Evolutionary conservation across 2,329 filamentous ascomycete genomes (phyloP), one percentile per base, ranked within the genome.

Genomic region (Colletotrichum liriopes): DNA sequence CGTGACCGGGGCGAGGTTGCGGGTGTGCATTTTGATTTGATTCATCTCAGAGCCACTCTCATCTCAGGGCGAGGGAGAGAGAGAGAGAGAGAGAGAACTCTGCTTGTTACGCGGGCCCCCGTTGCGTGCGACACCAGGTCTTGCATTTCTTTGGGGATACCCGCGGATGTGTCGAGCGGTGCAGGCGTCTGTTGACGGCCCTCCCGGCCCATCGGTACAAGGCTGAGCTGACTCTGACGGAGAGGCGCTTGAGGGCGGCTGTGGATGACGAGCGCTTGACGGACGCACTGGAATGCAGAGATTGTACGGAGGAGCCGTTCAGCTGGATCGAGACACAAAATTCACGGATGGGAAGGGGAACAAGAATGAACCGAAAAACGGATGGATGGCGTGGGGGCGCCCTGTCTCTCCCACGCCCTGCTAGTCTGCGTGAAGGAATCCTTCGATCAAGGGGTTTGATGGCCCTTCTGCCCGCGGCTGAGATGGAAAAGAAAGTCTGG

Each of bases 311-410:
- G 41, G 52, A 20, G 12, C 54, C 67, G 29, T 58, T 20, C 32
- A 67, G 68, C 68, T 67, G 68, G 63, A 67, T 62, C 56, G 35
- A 62, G 68, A 62, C 63, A 58, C 26, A 64, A 68, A 35, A 60
- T 20, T 41, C 43, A 29, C 37, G 20, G 23, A 49, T 32, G 26
- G 35, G 23, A 18, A 23, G 11, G 6, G 35, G 7, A 37, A 18
- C 18, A 11, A 29, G 23, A 49, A 23, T 11, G 23, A 26, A 14
- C 20, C 20, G 11, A 14, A 8, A 14, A 11, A 11, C 16, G 18
- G 23, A 65, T 26, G 26, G 23, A 47, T 29, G 29, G 59, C 41
- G 43, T 52, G 60, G 55, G 41, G 45, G 11, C 3, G 18, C 9
- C 29, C 6, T 32, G 16, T 52, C 16, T 20, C 49, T 32, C 41